A percentile compares a stretch with the other conserved stretches of the same genome.
Conservation (phyloP, 352 stramenopile species). For the Phytophthora ramorum region DNA sequence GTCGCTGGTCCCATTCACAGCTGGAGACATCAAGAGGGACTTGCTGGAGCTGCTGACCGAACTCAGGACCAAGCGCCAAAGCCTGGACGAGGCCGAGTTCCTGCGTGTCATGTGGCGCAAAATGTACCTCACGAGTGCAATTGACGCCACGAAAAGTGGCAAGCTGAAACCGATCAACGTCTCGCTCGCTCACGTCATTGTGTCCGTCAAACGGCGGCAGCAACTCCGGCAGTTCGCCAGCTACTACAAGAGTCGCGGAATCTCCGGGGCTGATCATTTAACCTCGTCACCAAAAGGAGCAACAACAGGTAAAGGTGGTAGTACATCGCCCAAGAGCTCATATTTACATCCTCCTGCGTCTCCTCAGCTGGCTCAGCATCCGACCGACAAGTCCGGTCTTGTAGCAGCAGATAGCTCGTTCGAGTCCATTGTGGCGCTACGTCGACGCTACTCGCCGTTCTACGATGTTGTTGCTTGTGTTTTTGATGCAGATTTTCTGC, state of each 20-base stretch:
- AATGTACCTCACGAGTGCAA: slow-evolving; percentile 65
- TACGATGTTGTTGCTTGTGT: slow-evolving; percentile 47
- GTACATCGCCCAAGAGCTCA: slow-evolving; percentile 1
- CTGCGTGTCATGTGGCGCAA: slow-evolving; percentile 67
- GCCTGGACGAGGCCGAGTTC: slow-evolving; percentile 69
- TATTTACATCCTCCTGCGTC: not conserved
- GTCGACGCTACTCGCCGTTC: slow-evolving; percentile 18
- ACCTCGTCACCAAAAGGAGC: slow-evolving; percentile 16
- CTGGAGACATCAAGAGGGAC: slow-evolving; percentile 61
- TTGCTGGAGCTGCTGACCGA: slow-evolving; percentile 63
- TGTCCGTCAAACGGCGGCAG: slow-evolving; percentile 70
- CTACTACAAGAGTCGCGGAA: slow-evolving; percentile 73
- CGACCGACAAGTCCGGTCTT: not conserved
- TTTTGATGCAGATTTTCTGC: slow-evolving; percentile 36
- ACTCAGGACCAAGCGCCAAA: slow-evolving; percentile 45
- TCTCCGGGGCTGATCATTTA: slow-evolving; percentile 64
- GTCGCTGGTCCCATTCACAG: slow-evolving; percentile 61
- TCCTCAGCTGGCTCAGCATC: not conserved
- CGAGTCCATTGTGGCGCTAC: slow-evolving; percentile 24
- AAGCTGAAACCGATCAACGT: slow-evolving; percentile 50
- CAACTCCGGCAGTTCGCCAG: slow-evolving; percentile 74
- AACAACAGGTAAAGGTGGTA: not conserved
- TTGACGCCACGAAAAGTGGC: slow-evolving; percentile 35
- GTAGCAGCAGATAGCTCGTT: not conserved
- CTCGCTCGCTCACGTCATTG: slow-evolving; percentile 69